Conservation (phyloP, 1,284 basidiomycete species). For the Sphagnurus paluster region DNA sequence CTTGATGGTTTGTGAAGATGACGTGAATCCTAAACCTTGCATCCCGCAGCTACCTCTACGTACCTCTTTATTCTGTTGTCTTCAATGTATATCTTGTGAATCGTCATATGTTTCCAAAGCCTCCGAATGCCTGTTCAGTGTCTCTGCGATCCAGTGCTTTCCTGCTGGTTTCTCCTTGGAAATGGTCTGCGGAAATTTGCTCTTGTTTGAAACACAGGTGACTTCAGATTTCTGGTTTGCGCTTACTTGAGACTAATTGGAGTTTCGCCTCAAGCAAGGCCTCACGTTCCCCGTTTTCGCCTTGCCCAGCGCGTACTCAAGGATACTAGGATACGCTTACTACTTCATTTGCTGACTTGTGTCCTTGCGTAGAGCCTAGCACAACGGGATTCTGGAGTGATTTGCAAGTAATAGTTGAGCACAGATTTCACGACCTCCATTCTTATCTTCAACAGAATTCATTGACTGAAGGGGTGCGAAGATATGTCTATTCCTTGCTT, state of each 20-base stretch:
- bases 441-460: too few species aligned
- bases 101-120: too few species aligned
- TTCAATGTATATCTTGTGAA: constrained; percentile 6
- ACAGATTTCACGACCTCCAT: too few species aligned
- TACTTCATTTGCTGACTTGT: not conserved
- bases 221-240: not conserved
- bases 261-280: constrained; percentile 2
- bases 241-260: not conserved
- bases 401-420: too few species aligned
- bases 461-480: too few species aligned
- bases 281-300: constrained; percentile 9
- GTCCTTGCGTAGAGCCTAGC: too few species aligned
- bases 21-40: not conserved
- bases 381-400: too few species aligned
- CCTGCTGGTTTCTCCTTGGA: not conserved
- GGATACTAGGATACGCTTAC: too few species aligned
- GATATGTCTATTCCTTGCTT: too few species aligned
- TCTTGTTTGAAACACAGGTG: constrained; percentile 13
- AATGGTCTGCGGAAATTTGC: constrained; percentile 15
- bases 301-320: too few species aligned
- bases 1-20: not conserved
- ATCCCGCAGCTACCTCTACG: not conserved
- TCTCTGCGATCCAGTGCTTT: too few species aligned
- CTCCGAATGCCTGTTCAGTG: too few species aligned
- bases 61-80: constrained; percentile 1